Conservation (phyloP, 2,329 filamentous ascomycete species). For the Penicillium fuscoglaucum region DNA sequence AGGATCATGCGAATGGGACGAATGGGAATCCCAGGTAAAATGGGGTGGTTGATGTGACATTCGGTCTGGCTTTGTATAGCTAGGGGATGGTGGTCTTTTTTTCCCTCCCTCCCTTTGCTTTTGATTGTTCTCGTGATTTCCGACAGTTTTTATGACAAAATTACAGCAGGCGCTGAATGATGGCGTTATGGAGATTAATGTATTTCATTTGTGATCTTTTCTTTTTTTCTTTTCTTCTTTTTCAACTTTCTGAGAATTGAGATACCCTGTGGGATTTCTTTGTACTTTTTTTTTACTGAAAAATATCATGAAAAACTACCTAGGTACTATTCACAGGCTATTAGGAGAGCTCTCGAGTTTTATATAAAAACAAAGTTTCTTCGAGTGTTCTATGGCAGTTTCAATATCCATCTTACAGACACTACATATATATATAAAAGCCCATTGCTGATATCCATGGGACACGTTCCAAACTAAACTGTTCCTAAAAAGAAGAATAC, state of each 20-base stretch:
- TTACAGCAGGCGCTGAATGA: constrained; percentile 23
- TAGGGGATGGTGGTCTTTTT: constrained; percentile 10
- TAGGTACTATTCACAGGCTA: background rate
- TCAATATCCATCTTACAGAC: background rate
- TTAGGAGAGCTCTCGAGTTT: background rate
- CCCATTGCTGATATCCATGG: background rate
- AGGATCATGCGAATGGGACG: constrained; percentile 17
- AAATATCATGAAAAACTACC: background rate
- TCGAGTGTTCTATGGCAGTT: background rate
- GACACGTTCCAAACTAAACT: background rate
- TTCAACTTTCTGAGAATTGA: constrained; percentile 18
- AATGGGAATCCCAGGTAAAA: constrained; percentile 11
- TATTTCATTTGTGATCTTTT: constrained; percentile 9
- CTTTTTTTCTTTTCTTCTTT: constrained; percentile 3
- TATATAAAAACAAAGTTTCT: background rate
- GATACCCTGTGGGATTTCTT: constrained; percentile 23
- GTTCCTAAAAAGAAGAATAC: background rate
- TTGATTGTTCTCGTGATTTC: background rate
- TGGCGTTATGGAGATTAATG: constrained; percentile 25
- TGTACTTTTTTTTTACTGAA: background rate
- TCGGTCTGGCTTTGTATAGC: constrained; percentile 20
- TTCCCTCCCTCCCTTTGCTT: background rate
- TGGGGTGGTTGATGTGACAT: constrained; percentile 5
- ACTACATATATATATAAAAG: background rate
- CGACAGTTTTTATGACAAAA: constrained; percentile 18